Conservation (phyloP, 2,329 filamentous ascomycete genomes). For the Botrytis pseudocinerea region DNA sequence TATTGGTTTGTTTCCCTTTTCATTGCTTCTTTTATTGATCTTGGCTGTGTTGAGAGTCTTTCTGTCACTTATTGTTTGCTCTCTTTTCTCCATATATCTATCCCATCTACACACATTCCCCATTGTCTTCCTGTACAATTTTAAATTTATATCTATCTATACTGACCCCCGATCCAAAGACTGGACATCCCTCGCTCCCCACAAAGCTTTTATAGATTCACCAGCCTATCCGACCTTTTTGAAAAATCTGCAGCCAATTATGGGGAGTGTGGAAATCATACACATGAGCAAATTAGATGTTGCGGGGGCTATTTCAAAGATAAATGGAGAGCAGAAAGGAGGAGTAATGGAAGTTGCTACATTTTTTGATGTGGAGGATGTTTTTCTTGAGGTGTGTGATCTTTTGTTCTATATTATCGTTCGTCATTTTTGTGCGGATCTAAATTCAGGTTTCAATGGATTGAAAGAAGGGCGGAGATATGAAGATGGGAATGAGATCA, state of each 20-base stretch:
- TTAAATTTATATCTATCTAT: background rate
- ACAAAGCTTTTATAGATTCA: conserved; percentile 45
- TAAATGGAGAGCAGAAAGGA: background rate
- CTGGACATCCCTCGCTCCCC: conserved; percentile 45
- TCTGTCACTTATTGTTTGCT: background rate
- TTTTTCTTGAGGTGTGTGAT: conserved; percentile 1
- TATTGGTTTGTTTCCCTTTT: background rate
- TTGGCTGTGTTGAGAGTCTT: background rate
- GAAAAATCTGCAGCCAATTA: conserved; percentile 18
- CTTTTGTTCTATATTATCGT: background rate
- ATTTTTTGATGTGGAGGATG: conserved; percentile 26
- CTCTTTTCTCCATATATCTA: background rate
- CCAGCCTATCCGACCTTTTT: conserved; percentile 45
- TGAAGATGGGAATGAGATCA: background rate
- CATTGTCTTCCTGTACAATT: background rate
- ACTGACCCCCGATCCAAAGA: background rate
- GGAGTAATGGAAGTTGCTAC: conserved; percentile 30
- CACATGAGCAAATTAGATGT: conserved; percentile 24
- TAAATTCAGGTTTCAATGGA: background rate
- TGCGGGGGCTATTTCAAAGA: background rate
- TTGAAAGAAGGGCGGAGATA: background rate
- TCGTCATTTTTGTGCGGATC: background rate
- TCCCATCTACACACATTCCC: background rate
- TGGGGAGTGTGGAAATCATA: conserved; percentile 26
- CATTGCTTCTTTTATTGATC: background rate